These are phyloP conservation scores for Syzygium aqueum DNA, from an alignment of 345 rosid species.

Conservation along the genomic window DNA sequence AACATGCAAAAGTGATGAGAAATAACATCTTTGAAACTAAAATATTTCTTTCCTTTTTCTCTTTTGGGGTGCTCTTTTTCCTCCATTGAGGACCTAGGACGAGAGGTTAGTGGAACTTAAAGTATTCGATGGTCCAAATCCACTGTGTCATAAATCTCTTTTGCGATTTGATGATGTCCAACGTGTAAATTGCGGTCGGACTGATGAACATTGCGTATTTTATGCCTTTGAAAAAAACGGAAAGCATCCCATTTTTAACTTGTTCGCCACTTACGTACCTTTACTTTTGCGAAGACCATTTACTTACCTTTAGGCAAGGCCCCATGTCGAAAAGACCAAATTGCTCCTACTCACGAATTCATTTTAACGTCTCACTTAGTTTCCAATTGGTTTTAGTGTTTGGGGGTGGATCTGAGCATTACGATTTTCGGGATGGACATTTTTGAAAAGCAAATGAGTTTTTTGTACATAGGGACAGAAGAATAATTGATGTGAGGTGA, in stretches of 20 bases:
- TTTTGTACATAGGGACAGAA: no score
- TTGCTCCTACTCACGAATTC: no score
- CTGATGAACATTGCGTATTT: background rate
- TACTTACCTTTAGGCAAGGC: background rate
- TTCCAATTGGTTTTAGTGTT: no score
- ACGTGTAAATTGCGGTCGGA: background rate
- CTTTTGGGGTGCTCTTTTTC: background rate
- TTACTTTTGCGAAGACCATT: background rate
- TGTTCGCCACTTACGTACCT: background rate
- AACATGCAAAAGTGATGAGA: background rate
- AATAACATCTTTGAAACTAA: background rate
- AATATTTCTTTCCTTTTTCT: background rate
- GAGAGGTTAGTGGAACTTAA: background rate
- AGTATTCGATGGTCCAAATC: background rate
- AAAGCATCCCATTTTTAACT: background rate
- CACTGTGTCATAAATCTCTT: background rate
- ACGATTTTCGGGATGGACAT: no score
- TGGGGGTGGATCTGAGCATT: no score
- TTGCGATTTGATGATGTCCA: background rate
- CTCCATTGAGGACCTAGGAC: background rate
- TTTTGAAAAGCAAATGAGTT: no score
- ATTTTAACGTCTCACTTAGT: no score
- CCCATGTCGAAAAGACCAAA: no score
- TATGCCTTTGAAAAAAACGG: background rate
- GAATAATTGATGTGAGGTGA: no score